Base-by-base conservation (phyloP, 2,329 filamentous ascomycete species). In the Stachybotrys chartarum region DNA sequence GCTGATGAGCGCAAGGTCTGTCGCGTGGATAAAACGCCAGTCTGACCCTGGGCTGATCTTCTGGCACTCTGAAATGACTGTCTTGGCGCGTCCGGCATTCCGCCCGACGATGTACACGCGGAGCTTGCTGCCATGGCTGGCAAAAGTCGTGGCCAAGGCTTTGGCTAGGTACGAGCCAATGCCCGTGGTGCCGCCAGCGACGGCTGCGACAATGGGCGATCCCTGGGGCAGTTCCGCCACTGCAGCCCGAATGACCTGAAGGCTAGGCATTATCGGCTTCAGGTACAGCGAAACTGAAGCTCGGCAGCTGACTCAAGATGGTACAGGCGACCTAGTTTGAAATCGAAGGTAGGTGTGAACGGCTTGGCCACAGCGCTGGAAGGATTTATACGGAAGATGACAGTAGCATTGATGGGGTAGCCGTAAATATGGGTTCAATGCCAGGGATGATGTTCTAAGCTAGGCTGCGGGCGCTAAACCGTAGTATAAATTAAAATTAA, bases 91-190 rank as follows among this genome's bases (percentile, higher is more conserved):
- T 30, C 42, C 31, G 14, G 50, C 50, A 31, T 57, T 57, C 53
- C 56, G 56, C 18, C 56, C 56, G 12, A 57, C 30, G 39, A 57
- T 57, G 51, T 57, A 57, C 32, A 57, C 54, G 56, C 56, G 56
- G 6, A 57, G 48, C 42, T 55, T 57, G 51, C 44, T 30, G 14
- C 56, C 56, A 12, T 57, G 10, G 24, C 51, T 49, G 7, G 56
- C 53, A 55, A 57, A 57, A 6, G 31, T 46, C 11, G 50, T 51
- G 5, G 56, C 56, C 4, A 57, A 54, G 5, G 50, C 54, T 18
- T 54, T 55, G 24, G 54, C 56, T 7, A 55, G 51, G 54, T 57
- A 57, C 5, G 47, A 50, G 18, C 56, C 56, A 17, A 57, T 55
- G 35, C 56, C 56, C 10, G 56, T 55, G 16, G 56, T 57, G 17